phyloP scores from a whole-genome alignment of 371 early-diverging fungal species.

The Phascolomyces articulosus region DNA sequence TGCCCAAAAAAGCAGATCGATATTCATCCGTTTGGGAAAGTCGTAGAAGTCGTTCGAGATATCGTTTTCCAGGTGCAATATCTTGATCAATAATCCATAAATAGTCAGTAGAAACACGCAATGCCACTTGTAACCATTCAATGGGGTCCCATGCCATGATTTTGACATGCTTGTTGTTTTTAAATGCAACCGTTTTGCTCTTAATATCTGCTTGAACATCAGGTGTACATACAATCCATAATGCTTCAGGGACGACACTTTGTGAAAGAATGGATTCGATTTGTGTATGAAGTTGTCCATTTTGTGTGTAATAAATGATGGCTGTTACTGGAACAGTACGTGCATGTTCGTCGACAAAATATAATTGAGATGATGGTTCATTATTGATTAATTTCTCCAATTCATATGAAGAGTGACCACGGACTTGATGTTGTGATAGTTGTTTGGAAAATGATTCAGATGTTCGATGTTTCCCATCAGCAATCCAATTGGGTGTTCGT shows the following conservation, averaged over 20 bases:
- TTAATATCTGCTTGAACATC: slow-evolving; percentile 20
- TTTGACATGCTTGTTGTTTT: slow-evolving; percentile 28
- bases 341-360: slow-evolving; percentile 10
- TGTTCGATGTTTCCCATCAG: slow-evolving; percentile 2
- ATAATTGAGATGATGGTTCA: slow-evolving; percentile 5
- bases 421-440: not conserved
- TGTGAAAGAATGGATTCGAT: slow-evolving; percentile 53
- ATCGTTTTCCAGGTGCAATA: slow-evolving; percentile 47
- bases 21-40: slow-evolving; percentile 48
- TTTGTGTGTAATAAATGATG: slow-evolving; percentile 42
- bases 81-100: slow-evolving; percentile 53
- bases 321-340: slow-evolving; percentile 51
- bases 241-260: slow-evolving; percentile 47
- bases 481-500: slow-evolving; percentile 23
- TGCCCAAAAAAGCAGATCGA: slow-evolving; percentile 47
- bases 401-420: slow-evolving; percentile 30
- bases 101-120: slow-evolving; percentile 48
- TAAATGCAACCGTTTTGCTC: slow-evolving; percentile 27
- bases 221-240: slow-evolving; percentile 52
- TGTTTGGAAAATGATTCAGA: slow-evolving; percentile 7
- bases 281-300: slow-evolving; percentile 37
- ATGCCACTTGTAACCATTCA: slow-evolving; percentile 42
- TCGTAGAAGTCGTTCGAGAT: slow-evolving; percentile 49
- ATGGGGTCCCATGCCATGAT: slow-evolving; percentile 31
- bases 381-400: slow-evolving; percentile 18